Conservation (phyloP, 768 basidiomycete species). For the Collybia nuda region DNA sequence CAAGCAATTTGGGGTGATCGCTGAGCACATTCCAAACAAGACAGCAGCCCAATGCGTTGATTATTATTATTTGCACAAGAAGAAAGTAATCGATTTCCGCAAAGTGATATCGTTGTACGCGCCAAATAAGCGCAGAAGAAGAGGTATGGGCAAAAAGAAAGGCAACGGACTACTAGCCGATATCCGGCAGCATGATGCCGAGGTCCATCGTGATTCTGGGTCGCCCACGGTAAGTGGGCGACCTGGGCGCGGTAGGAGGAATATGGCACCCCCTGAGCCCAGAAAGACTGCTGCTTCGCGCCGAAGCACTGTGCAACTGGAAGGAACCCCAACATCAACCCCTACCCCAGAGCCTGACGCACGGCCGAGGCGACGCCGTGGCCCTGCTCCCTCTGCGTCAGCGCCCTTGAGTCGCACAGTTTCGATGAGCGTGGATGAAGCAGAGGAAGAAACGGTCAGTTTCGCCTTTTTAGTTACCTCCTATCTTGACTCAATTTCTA, state of each 20-base stretch:
- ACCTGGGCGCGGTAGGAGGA: conserved; percentile 41
- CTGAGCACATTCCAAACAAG: conserved; percentile 79
- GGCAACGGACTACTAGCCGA: conserved; percentile 81
- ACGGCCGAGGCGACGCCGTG: conserved; percentile 20
- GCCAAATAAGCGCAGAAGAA: conserved; percentile 63
- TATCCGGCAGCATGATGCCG: conserved; percentile 75
- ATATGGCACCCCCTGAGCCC: conserved; percentile 25
- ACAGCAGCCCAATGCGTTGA: conserved; percentile 86
- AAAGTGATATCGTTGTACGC: conserved; percentile 68
- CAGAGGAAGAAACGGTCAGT: conserved; percentile 22
- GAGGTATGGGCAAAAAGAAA: conserved; percentile 70
- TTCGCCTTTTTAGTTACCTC: not conserved
- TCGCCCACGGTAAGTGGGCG: conserved; percentile 36
- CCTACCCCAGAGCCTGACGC: conserved; percentile 71
- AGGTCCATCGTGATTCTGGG: conserved; percentile 37
- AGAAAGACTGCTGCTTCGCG: conserved; percentile 32
- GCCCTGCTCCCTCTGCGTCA: conserved; percentile 12
- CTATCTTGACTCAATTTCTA: conserved; percentile 1
- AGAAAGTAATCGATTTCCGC: conserved; percentile 81
- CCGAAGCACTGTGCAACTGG: conserved; percentile 42
- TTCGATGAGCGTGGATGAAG: conserved; percentile 16
- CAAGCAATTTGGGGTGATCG: conserved; percentile 95
- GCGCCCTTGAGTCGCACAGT: conserved; percentile 17
- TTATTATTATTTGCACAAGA: conserved; percentile 96
- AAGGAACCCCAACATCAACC: conserved; percentile 51